These are phyloP conservation scores for Leishmania arabica DNA, from an alignment of 208 protist genomes.

Conservation along the genomic window DNA sequence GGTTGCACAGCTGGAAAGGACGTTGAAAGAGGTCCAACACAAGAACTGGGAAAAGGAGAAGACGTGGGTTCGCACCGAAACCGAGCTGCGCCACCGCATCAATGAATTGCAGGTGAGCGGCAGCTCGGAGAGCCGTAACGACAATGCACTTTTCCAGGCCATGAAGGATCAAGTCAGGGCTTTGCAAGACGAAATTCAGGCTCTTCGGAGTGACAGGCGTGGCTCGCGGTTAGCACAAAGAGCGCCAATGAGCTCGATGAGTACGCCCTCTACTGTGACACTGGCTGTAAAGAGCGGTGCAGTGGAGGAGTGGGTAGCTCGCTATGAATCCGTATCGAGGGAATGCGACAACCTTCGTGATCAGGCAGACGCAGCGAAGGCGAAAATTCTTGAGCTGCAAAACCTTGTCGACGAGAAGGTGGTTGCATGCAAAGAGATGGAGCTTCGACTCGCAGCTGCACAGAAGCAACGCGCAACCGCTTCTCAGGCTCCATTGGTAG, in stretches of 20 bases:
- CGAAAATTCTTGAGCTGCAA: slow-evolving; percentile 38
- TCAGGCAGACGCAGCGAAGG: slow-evolving; percentile 41
- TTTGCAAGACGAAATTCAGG: slow-evolving; percentile 30
- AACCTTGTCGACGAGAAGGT: slow-evolving; percentile 39
- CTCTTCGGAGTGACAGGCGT: slow-evolving; percentile 20
- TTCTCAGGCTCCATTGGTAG: not conserved
- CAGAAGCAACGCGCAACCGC: slow-evolving; percentile 23
- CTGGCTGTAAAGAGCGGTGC: not conserved
- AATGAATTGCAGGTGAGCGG: slow-evolving; percentile 30
- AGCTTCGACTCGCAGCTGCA: slow-evolving; percentile 39
- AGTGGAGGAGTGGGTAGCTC: slow-evolving; percentile 14
- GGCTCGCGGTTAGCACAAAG: slow-evolving; percentile 11
- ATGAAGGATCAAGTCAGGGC: slow-evolving; percentile 65
- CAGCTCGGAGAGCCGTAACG: slow-evolving; percentile 29
- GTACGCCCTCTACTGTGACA: not conserved
- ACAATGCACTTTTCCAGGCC: slow-evolving; percentile 59
- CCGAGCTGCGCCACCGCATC: slow-evolving; percentile 40
- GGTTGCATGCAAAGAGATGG: slow-evolving; percentile 52
- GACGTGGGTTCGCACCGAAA: slow-evolving; percentile 53
- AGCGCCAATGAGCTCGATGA: not conserved
- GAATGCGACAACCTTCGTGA: slow-evolving; percentile 55
- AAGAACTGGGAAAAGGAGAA: slow-evolving; percentile 67
- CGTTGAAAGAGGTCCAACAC: slow-evolving; percentile 58
- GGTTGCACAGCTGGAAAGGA: slow-evolving; percentile 67
- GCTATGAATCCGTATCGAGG: slow-evolving; percentile 19